Evolutionary conservation across 495 filamentous ascomycete species (phyloP).

Genomic region (Hypoxylon perforatum): DNA sequence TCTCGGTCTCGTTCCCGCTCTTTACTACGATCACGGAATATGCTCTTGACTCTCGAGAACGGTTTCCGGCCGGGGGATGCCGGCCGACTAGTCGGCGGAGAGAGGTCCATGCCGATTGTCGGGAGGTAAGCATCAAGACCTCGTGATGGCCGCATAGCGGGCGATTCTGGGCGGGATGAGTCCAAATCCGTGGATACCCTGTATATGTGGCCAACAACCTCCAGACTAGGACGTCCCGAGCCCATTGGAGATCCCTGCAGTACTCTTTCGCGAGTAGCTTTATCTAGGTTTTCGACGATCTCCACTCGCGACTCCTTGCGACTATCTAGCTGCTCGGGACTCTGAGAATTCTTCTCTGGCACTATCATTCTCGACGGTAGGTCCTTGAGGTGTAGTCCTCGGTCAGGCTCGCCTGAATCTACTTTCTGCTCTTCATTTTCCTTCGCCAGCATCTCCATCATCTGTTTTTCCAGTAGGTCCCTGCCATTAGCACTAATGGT

Average conservation of each 20-base stretch:
- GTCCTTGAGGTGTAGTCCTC: conserved; percentile 44
- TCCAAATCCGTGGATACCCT: conserved; percentile 56
- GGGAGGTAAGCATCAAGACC: conserved; percentile 47
- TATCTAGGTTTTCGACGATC: conserved; percentile 45
- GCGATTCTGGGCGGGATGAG: conserved; percentile 53
- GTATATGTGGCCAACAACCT: conserved; percentile 48
- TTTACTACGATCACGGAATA: conserved; percentile 60
- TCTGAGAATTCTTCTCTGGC: conserved; percentile 46
- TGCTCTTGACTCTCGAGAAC: conserved; percentile 57
- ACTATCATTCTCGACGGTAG: conserved; percentile 41
- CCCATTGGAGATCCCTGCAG: conserved; percentile 41
- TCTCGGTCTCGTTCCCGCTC: conserved; percentile 46
- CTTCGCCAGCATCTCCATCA: conserved; percentile 70
- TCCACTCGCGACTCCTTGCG: conserved; percentile 49
- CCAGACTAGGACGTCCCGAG: conserved; percentile 52
- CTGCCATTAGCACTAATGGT: conserved; percentile 56
- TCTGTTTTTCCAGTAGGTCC: conserved; percentile 73
- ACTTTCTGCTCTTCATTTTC: conserved; percentile 55
- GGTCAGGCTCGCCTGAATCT: conserved; percentile 43
- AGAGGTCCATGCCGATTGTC: conserved; percentile 57
- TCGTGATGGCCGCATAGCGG: conserved; percentile 45
- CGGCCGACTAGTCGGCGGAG: conserved; percentile 53
- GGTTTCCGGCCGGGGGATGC: conserved; percentile 58
- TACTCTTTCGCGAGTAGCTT: conserved; percentile 25
- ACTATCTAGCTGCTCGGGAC: conserved; percentile 35